Conservation (phyloP, 2,329 filamentous ascomycete species). For the Arthrobotrys sinensis region DNA sequence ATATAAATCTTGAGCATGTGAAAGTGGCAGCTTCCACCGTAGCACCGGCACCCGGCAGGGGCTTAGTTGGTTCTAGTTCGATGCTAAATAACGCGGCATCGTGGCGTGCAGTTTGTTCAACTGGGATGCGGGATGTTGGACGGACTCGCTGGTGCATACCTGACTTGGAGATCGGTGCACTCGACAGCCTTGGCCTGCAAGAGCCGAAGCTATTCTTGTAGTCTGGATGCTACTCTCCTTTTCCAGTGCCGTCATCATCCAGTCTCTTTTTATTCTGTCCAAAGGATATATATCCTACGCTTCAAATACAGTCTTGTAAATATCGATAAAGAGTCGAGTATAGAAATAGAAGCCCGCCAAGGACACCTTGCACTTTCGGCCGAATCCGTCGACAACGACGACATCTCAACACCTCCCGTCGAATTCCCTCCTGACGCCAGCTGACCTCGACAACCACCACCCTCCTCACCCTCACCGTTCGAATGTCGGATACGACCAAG, state of each 20-base stretch:
- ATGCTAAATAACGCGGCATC: conserved; percentile 46
- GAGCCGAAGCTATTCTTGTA: conserved; percentile 17
- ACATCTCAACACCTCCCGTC: conserved; percentile 40
- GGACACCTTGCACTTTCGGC: conserved; percentile 33
- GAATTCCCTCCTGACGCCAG: conserved; percentile 6
- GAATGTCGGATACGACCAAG: conserved; percentile 54
- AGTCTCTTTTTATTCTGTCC: background rate
- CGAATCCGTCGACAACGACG: conserved; percentile 33
- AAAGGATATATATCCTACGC: background rate
- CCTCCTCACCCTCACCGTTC: conserved; percentile 36
- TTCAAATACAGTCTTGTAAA: background rate
- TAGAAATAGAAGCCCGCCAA: conserved; percentile 17
- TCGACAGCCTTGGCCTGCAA: conserved; percentile 11
- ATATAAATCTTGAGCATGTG: conserved; percentile 32
- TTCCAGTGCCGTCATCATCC: background rate
- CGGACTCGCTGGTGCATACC: no score
- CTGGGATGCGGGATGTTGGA: background rate
- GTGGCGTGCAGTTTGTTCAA: conserved; percentile 34
- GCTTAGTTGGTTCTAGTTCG: conserved; percentile 18
- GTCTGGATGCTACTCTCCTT: conserved; percentile 9
- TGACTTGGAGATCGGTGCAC: background rate
- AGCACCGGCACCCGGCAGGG: conserved; percentile 26
- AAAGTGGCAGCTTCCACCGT: conserved; percentile 39
- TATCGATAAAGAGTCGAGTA: background rate
- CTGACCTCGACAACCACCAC: conserved; percentile 26